These are phyloP conservation scores for Ambrosia artemisiifolia DNA, from an alignment of 129 eudicot species.

Conservation along the genomic window DNA sequence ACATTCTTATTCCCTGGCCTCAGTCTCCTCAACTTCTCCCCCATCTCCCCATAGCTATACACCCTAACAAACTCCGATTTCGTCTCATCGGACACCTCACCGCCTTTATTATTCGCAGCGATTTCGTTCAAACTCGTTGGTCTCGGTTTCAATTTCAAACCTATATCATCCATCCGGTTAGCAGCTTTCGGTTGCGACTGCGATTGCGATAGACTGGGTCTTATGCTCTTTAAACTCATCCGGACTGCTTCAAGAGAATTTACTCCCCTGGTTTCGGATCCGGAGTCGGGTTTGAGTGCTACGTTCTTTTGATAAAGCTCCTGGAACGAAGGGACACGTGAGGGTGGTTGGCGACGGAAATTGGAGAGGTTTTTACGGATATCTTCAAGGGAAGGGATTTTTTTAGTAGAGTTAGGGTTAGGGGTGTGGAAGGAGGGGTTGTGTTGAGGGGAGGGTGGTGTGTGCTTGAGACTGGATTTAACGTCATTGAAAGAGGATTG, in stretches of 20 bases:
- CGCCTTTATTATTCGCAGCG: not conserved
- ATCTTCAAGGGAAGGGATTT: slow-evolving; percentile 14
- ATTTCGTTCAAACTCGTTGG: not conserved
- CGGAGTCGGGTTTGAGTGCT: not conserved
- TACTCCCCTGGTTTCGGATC: not conserved
- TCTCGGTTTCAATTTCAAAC: slow-evolving; percentile 23
- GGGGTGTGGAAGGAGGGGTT: slow-evolving; percentile 17
- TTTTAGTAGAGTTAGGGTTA: not conserved
- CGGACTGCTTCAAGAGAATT: slow-evolving; percentile 17
- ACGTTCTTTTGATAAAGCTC: slow-evolving; percentile 35
- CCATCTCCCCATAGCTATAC: slow-evolving; percentile 39
- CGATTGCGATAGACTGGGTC: not conserved
- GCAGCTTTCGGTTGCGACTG: not conserved
- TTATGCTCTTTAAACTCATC: slow-evolving; percentile 25
- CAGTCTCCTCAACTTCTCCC: slow-evolving; percentile 53
- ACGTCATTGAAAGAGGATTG: slow-evolving; percentile 31
- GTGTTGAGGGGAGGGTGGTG: slow-evolving; percentile 15
- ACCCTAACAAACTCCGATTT: slow-evolving; percentile 22
- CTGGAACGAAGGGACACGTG: slow-evolving; percentile 24
- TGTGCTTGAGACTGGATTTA: slow-evolving; percentile 33
- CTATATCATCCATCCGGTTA: too few species aligned
- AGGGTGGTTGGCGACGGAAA: slow-evolving; percentile 29
- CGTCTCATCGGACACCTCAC: slow-evolving; percentile 7
- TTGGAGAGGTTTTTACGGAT: slow-evolving; percentile 48
- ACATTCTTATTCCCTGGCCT: slow-evolving; percentile 44